phyloP scores from a whole-genome alignment of 176 grass and related monocot genomes.

The Zoysia pacifica region DNA sequence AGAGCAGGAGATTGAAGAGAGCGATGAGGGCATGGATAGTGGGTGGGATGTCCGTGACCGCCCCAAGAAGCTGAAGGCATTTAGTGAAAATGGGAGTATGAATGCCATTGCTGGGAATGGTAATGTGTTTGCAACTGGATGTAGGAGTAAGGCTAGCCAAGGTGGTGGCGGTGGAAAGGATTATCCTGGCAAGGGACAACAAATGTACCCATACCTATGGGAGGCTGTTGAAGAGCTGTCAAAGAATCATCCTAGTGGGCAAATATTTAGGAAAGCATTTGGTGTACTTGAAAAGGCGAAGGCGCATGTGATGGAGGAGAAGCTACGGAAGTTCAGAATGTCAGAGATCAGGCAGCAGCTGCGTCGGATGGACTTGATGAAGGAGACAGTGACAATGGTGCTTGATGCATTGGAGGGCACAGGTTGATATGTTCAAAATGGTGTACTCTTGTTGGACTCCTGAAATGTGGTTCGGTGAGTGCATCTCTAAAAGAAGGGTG shows the following conservation, averaged over 20 bases:
- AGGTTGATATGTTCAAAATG: constrained; percentile 26
- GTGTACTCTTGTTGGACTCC: constrained; percentile 5
- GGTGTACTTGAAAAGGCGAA: constrained; percentile 44
- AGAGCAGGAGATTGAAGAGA: constrained; percentile 40
- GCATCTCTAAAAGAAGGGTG: constrained; percentile 4
- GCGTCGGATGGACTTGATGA: constrained; percentile 52
- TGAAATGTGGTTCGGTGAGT: constrained; percentile 18
- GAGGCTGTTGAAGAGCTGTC: constrained; percentile 49
- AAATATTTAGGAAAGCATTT: constrained; percentile 46
- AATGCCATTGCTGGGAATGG: background rate
- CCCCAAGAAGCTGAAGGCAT: constrained; percentile 8
- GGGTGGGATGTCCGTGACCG: background rate
- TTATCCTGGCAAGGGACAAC: constrained; percentile 33
- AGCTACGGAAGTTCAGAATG: constrained; percentile 47
- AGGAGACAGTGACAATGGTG: constrained; percentile 50
- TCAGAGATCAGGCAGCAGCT: constrained; percentile 54
- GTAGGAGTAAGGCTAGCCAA: background rate
- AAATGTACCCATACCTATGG: constrained; percentile 44
- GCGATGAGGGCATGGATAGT: constrained; percentile 38
- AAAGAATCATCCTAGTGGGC: constrained; percentile 39
- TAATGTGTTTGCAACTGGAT: background rate
- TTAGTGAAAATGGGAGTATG: constrained; percentile 17
- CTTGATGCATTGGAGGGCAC: constrained; percentile 42
- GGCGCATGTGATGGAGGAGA: constrained; percentile 52
- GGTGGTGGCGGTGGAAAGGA: background rate